Base-by-base conservation (phyloP, 345 rosid species). In the Linum lewisii region DNA sequence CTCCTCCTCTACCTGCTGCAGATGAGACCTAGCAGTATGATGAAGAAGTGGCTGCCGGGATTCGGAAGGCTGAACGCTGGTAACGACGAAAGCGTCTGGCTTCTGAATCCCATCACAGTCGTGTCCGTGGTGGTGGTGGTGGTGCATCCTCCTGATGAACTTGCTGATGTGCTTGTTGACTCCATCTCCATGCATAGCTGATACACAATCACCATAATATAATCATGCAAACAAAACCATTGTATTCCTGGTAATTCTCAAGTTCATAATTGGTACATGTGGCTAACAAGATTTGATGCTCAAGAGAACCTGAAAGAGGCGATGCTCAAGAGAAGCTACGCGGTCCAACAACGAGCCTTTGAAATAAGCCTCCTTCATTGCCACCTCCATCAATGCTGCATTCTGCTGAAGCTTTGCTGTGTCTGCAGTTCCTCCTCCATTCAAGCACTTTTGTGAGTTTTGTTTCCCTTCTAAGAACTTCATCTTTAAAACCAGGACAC, bases 321-420 rank as follows among this genome's bases (percentile, higher is more conserved):
- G 68, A 20, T 72, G 77, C 65, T 91, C 96, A 24, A 91, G 80
- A 64, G 83, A 75, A 0, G 84, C 71, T 36, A 91, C 82, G 19
- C 96, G 68, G 45, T 88, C 96, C 53, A 84, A 54, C 49, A 86
- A 63, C 0, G 97, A 77, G n/a, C 97, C 94, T 79, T 84, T 84
- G 69, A 79, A 79, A 69, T 72, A 75, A 6, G 84, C 81, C 54
- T 92, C 95, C 51, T 75, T 69, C 13, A 75, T 60, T 0, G 90
- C 86, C 1, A 78, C 59, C 60, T 86, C 87, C 68, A 42, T 11
- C 47, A 81, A 54, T 11, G 85, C 78, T 62, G 72, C 45, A 18
- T 59, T 44, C 26, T 68, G 82, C 58, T 67, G 34, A 4, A 4
- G 67, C 62, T 59, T 72, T 5, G 61, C 47, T 34, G 14, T 21